Evolutionary conservation across 306 rosid genomes (phyloP), one percentile per base, ranked within the genome.

Genomic region (Hylodesmum podocarpum): DNA sequence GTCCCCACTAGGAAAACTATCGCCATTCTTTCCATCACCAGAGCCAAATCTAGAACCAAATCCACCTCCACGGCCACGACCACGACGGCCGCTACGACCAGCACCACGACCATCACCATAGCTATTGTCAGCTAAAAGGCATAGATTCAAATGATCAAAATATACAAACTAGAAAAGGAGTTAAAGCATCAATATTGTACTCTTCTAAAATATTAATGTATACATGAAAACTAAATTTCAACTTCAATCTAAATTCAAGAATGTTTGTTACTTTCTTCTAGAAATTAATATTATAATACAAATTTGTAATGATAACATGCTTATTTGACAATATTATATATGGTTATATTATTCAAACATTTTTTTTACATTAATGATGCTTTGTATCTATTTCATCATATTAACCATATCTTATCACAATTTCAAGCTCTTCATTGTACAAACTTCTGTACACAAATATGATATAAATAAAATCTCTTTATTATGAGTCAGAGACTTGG

Each of bases 121-220:
- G 8, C 58, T 68, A 78, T 75, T 82, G 76, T 44, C 19, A 25
- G 39, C 88, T 85, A 22, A 53, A 39, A 72, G 54, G 34, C 73
- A 73, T 54, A 46, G 11, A 81, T 68, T 21, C 61, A 72, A 64
- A 78, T n/a, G 37, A 21, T 47, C 15, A 37, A 53, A 61, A 37
- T 40, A 74, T 70, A 65, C 40, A 70, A 62, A 70, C 53, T 64
- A 54, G 31, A 41, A 79, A 47, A 58, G 40, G 47, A 66, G 63
- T 66, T n/a, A 24, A 58, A 25, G 55, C 37, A 57, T 21, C 13
- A 43, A 64, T 22, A 41, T 5, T 22, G 36, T 25, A 10, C 6
- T 67, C 28, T 62, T 31, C 28, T 8, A n/a, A 31, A 53, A 58
- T 68, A 59, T 44, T 66, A 2, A 15, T 40, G 24, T 62, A 16